A percentile compares a stretch with the other conserved stretches of the same genome.
These are phyloP conservation scores for Avicennia marina DNA, from an alignment of 257 asterid species.

Conservation along the genomic window DNA sequence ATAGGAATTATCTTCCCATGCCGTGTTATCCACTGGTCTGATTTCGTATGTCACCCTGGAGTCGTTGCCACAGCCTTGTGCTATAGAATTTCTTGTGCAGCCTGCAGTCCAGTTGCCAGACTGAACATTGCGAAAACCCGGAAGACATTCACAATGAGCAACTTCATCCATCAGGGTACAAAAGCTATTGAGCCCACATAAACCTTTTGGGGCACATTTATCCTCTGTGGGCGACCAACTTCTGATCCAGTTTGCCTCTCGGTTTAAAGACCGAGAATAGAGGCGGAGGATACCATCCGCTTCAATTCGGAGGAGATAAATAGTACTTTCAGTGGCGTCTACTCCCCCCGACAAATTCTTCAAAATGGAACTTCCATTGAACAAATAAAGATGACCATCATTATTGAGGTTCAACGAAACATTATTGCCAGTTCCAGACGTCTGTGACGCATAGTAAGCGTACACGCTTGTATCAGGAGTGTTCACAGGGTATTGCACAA, in stretches of 20 bases:
- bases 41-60: background rate
- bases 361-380: constrained; percentile 11
- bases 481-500: background rate
- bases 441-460: background rate
- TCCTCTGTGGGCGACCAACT: background rate
- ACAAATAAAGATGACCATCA: background rate
- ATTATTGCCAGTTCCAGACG: background rate
- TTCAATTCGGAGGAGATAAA: constrained; percentile 35
- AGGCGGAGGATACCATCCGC: constrained; percentile 32
- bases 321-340: background rate
- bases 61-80: background rate
- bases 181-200: constrained; percentile 40
- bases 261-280: background rate
- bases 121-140: background rate
- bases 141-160: background rate
- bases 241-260: background rate
- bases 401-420: background rate
- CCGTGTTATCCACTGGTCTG: background rate
- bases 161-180: background rate
- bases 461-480: background rate
- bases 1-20: background rate
- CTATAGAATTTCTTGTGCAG: background rate
- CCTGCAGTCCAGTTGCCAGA: background rate
- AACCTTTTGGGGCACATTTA: constrained; percentile 2
- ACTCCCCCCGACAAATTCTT: constrained; percentile 27